Conservation (phyloP, 1,139 yeast genomes). For the Zygotorulaspora mrakii region DNA sequence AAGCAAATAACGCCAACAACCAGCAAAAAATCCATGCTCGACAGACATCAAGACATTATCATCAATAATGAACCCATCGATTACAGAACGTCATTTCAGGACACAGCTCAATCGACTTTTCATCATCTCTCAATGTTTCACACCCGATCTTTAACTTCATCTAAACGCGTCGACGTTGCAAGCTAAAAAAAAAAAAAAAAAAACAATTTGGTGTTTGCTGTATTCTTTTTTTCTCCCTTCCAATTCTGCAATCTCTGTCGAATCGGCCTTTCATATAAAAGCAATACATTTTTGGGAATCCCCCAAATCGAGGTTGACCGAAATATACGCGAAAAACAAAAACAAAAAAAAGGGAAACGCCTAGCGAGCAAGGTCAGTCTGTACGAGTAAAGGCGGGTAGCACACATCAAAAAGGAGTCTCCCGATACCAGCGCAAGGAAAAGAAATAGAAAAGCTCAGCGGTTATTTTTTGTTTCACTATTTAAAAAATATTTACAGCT, state of each 20-base stretch:
- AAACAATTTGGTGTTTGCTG: constrained; percentile 3
- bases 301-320: constrained; percentile 8
- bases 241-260: constrained; percentile 3
- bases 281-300: constrained; percentile 15
- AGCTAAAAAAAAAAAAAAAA: background rate
- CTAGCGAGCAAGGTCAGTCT: background rate
- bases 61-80: too few species aligned
- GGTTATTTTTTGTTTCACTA: too few species aligned
- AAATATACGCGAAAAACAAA: constrained; percentile 2
- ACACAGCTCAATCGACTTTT: too few species aligned
- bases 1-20: too few species aligned
- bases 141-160: too few species aligned
- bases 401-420: background rate
- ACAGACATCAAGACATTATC: too few species aligned
- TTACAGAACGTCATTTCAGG: too few species aligned
- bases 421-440: background rate
- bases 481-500: too few species aligned
- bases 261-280: constrained; percentile 17
- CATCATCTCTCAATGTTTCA: too few species aligned
- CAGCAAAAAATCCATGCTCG: too few species aligned
- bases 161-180: constrained; percentile 2
- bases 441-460: constrained; percentile 12
- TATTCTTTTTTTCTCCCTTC: constrained; percentile 2
- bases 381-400: background rate
- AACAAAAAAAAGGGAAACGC: constrained; percentile 1